A percentile compares a stretch with the other conserved stretches of the same genome.
These are phyloP conservation scores for Incumbomyces delicatus DNA, from an alignment of 2,329 filamentous ascomycete species.

Conservation along the genomic window DNA sequence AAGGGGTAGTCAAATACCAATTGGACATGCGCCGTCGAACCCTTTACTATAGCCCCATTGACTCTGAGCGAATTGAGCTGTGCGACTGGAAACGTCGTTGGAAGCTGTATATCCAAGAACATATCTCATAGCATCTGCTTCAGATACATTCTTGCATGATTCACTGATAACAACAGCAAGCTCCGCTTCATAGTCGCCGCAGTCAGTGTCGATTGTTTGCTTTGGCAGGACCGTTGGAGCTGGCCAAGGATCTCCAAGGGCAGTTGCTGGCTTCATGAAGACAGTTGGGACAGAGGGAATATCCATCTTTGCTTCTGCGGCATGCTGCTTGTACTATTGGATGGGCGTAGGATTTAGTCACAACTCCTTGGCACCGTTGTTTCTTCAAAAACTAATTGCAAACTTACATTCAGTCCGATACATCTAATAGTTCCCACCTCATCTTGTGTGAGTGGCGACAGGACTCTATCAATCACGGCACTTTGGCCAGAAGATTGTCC, in stretches of 20 bases:
- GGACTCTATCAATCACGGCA: conserved; percentile 32
- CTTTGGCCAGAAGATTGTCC: conserved; percentile 42
- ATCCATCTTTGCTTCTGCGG: conserved; percentile 29
- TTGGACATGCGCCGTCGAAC: conserved; percentile 29
- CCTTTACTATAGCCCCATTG: conserved; percentile 36
- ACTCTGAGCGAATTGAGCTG: conserved; percentile 30
- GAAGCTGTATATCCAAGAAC: conserved; percentile 32
- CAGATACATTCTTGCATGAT: conserved; percentile 29
- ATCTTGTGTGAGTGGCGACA: conserved; percentile 27
- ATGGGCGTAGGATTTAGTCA: background rate
- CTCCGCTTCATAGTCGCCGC: conserved; percentile 35
- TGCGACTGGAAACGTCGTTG: conserved; percentile 32
- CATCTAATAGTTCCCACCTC: conserved; percentile 36
- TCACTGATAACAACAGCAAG: conserved; percentile 30
- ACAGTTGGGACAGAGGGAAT: conserved; percentile 29
- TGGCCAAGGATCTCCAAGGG: conserved; percentile 26
- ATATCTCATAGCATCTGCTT: conserved; percentile 30
- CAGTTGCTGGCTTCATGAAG: conserved; percentile 32
- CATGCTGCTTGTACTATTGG: conserved; percentile 30
- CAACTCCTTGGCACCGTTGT: too few relatives aligned
- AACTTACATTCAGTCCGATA: conserved; percentile 33
- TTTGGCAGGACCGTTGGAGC: conserved; percentile 25
- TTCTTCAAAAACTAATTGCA: background rate
- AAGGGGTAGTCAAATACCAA: conserved; percentile 13
- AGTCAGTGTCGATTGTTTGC: conserved; percentile 29